Conservation (phyloP, 2,329 filamentous ascomycete genomes). For the Blastomyces parvus region DNA sequence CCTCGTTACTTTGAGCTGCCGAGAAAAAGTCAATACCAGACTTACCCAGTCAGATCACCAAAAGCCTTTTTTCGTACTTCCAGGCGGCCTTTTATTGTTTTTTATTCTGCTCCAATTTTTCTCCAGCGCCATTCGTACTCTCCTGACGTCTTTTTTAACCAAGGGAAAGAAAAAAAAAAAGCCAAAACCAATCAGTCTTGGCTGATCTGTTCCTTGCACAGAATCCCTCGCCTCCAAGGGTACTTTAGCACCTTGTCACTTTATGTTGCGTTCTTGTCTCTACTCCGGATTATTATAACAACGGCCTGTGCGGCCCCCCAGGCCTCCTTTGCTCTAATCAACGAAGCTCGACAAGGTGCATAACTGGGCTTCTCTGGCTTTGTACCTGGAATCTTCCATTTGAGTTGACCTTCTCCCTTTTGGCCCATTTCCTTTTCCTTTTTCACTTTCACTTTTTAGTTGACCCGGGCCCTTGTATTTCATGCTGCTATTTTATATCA, state of each 20-base stretch:
- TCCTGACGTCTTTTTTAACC: background rate
- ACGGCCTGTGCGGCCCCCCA: constrained; percentile 8
- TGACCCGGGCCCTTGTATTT: background rate
- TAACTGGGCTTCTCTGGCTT: background rate
- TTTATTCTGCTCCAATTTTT: background rate
- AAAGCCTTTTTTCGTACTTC: background rate
- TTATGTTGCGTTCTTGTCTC: background rate
- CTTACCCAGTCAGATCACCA: background rate
- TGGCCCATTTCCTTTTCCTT: background rate
- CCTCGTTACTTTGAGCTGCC: background rate
- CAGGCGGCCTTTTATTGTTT: background rate
- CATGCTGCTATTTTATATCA: background rate
- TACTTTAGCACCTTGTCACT: constrained; percentile 4
- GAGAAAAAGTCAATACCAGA: background rate
- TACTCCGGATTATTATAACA: constrained; percentile 9
- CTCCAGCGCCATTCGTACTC: constrained; percentile 1
- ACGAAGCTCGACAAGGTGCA: constrained; percentile 8
- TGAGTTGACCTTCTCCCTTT: constrained; percentile 1
- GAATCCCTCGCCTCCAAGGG: constrained; percentile 3
- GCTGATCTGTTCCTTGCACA: constrained; percentile 6
- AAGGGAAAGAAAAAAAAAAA: background rate
- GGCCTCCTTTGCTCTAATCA: constrained; percentile 6
- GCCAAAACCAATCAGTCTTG: constrained; percentile 1
- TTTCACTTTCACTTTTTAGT: background rate
- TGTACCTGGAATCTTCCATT: constrained; percentile 6